Percentiles rank a stretch among this genome's conserved stretches.
Conservation (phyloP, 2,329 filamentous ascomycete species). For the Diaporthe caulivora region DNA sequence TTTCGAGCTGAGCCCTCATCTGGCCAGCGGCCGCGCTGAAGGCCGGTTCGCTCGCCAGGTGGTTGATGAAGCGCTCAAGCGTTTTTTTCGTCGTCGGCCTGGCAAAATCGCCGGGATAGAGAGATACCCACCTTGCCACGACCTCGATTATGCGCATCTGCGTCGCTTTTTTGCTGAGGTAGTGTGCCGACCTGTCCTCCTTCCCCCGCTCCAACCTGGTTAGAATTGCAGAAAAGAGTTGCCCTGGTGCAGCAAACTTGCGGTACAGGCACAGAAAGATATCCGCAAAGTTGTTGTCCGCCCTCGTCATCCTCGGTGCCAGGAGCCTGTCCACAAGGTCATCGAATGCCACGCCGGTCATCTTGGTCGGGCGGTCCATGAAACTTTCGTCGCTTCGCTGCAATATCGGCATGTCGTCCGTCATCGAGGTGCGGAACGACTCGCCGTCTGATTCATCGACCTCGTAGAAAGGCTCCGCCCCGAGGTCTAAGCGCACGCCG, state of each 20-base stretch:
- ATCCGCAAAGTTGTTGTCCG: slow-evolving; percentile 89
- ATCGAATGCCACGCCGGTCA: slow-evolving; percentile 69
- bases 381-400: slow-evolving; percentile 75
- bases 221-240: slow-evolving; percentile 83
- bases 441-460: slow-evolving; percentile 79
- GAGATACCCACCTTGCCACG: slow-evolving; percentile 87
- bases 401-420: slow-evolving; percentile 74
- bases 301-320: slow-evolving; percentile 82
- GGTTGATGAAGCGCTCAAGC: slow-evolving; percentile 80
- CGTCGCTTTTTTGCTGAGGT: slow-evolving; percentile 81
- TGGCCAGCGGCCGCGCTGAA: slow-evolving; percentile 89
- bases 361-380: slow-evolving; percentile 65
- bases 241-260: slow-evolving; percentile 87
- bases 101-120: slow-evolving; percentile 95
- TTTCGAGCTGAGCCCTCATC: slow-evolving; percentile 82
- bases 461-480: slow-evolving; percentile 71
- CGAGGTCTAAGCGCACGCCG: slow-evolving; percentile 65
- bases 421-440: slow-evolving; percentile 69
- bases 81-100: slow-evolving; percentile 78
- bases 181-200: slow-evolving; percentile 74
- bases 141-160: slow-evolving; percentile 88
- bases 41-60: slow-evolving; percentile 81
- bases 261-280: slow-evolving; percentile 94
- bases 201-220: slow-evolving; percentile 79
- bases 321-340: slow-evolving; percentile 90